These are phyloP conservation scores for Mucor mucedo DNA, from an alignment of 371 early-diverging fungal species.

Conservation along the genomic window DNA sequence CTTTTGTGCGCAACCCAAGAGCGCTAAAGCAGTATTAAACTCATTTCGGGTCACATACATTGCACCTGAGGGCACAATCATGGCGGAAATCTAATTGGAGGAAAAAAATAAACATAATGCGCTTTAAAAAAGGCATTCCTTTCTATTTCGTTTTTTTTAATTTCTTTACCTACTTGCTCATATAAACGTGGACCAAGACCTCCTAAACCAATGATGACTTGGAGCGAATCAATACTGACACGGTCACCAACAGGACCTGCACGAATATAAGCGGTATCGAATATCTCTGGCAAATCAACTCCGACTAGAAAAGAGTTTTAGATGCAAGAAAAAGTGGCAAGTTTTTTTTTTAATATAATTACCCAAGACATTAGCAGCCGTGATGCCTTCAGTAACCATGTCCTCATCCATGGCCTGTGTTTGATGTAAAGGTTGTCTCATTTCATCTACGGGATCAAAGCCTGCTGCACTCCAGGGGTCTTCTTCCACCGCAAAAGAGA, in stretches of 20 bases:
- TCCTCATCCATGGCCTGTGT: slow-evolving; percentile 20
- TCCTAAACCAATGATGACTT: slow-evolving; percentile 54
- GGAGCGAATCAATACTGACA: slow-evolving; percentile 56
- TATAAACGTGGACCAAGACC: slow-evolving; percentile 55
- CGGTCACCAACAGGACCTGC: slow-evolving; percentile 57
- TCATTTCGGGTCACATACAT: slow-evolving; percentile 66
- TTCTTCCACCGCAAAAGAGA: slow-evolving; percentile 32
- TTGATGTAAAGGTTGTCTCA: slow-evolving; percentile 24
- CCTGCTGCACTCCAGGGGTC: slow-evolving; percentile 33
- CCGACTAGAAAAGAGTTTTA: slow-evolving; percentile 43
- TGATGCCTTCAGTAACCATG: slow-evolving; percentile 25
- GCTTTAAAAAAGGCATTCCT: too few relatives aligned
- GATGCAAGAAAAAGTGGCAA: neutral
- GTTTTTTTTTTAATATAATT: neutral
- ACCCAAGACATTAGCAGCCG: slow-evolving; percentile 35
- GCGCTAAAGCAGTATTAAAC: slow-evolving; percentile 74
- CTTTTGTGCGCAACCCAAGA: slow-evolving; percentile 79
- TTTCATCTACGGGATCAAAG: slow-evolving; percentile 29
- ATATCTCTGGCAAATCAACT: slow-evolving; percentile 59
- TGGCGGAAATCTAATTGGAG: slow-evolving; percentile 42
- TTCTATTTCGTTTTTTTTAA: too few relatives aligned
- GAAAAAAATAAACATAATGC: neutral
- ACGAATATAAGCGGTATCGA: slow-evolving; percentile 61
- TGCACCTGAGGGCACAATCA: slow-evolving; percentile 56
- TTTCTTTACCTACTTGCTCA: slow-evolving; percentile 56